Evolutionary conservation across 805 yeast species (phyloP).

Genomic region (Schwanniomyces pseudopolymorphus): DNA sequence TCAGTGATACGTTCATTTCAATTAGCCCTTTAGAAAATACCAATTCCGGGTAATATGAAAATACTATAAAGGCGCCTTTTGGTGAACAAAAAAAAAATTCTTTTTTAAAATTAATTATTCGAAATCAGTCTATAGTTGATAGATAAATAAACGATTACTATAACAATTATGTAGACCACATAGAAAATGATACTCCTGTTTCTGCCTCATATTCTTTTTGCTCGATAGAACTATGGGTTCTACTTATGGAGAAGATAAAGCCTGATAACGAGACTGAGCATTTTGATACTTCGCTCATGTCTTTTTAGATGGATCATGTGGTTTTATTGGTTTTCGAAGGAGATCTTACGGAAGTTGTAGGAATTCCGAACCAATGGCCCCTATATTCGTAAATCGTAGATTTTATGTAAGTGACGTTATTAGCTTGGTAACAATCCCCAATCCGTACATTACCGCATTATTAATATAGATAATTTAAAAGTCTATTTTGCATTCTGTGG

Average conservation of each 20-base stretch:
- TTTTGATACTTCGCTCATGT: slow-evolving; percentile 50
- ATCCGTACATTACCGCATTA: no score
- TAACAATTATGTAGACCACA: background rate
- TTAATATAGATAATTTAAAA: no score
- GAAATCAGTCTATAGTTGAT: background rate
- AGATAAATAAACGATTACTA: background rate
- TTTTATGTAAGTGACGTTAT: background rate
- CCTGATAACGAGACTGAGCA: slow-evolving; percentile 35
- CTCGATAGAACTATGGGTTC: slow-evolving; percentile 57
- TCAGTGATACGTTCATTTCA: no score
- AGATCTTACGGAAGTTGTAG: background rate
- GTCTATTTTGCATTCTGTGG: no score
- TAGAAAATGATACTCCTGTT: slow-evolving; percentile 46
- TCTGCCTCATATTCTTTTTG: slow-evolving; percentile 58
- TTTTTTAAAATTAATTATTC: no score
- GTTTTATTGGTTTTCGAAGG: slow-evolving; percentile 11
- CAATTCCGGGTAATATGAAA: background rate
- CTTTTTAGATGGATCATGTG: slow-evolving; percentile 50
- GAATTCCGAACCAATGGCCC: slow-evolving; percentile 13
- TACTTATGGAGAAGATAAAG: slow-evolving; percentile 62
- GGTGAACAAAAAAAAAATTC: background rate
- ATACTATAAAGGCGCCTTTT: background rate
- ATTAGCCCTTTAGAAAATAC: background rate
- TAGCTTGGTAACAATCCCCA: no score
- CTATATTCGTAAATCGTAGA: slow-evolving; percentile 11